These are phyloP conservation scores for Amanita rubescens DNA, from an alignment of 768 basidiomycete genomes.

Conservation along the genomic window DNA sequence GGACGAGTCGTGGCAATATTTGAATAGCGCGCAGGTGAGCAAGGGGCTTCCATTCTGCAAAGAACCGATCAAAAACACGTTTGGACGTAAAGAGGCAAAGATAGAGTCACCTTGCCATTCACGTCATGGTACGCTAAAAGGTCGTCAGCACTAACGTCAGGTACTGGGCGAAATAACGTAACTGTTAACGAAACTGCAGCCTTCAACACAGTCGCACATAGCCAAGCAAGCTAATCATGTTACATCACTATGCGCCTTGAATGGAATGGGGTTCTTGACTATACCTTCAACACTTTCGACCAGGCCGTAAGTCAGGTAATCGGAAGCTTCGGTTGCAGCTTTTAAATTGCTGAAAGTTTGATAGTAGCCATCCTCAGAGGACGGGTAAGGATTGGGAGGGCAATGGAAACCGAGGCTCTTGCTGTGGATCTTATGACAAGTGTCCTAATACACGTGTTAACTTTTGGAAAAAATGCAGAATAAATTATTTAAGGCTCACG, in stretches of 20 bases:
- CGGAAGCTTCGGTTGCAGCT: constrained; percentile 34
- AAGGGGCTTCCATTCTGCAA: constrained; percentile 32
- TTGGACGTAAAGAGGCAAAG: background rate
- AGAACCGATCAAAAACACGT: background rate
- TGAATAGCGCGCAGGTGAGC: constrained; percentile 37
- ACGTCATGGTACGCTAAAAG: constrained; percentile 36
- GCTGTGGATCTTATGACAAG: constrained; percentile 30
- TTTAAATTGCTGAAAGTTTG: constrained; percentile 34
- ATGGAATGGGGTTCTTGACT: constrained; percentile 1
- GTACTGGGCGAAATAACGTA: constrained; percentile 8
- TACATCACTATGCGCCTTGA: background rate
- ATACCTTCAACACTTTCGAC: constrained; percentile 35
- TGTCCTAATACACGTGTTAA: constrained; percentile 17
- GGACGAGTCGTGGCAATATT: constrained; percentile 26
- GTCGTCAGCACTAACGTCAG: background rate
- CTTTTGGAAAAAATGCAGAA: background rate
- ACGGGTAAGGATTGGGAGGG: constrained; percentile 18
- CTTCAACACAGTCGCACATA: constrained; percentile 34
- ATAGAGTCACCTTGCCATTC: constrained; percentile 30
- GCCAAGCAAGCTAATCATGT: constrained; percentile 32
- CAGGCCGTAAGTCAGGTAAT: constrained; percentile 36
- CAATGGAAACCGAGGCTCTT: constrained; percentile 33
- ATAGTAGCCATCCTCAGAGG: constrained; percentile 25
- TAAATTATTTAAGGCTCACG: background rate
- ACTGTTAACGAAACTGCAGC: constrained; percentile 39